These are phyloP conservation scores for Friedmanniomyces simplex DNA, from an alignment of 495 filamentous ascomycete species.

Conservation along the genomic window DNA sequence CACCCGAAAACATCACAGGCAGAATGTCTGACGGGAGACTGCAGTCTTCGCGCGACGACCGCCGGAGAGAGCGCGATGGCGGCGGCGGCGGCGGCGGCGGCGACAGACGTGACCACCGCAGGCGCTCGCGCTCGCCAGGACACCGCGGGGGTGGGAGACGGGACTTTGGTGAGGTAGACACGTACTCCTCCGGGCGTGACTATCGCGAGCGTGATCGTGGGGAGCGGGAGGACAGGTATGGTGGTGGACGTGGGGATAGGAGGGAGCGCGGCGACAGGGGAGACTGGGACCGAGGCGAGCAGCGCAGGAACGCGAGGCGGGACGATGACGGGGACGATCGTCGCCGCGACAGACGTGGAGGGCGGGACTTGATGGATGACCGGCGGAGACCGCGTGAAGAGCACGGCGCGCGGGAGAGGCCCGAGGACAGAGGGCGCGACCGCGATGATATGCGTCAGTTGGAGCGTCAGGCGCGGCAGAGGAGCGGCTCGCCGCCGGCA, in stretches of 20 bases:
- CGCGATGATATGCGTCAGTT: conserved; percentile 41
- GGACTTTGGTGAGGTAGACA: conserved; percentile 58
- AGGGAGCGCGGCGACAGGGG: conserved; percentile 20
- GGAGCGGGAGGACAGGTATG: conserved; percentile 80
- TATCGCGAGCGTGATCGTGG: conserved; percentile 83
- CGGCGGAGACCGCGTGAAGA: conserved; percentile 33
- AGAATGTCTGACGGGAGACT: conserved; percentile 23
- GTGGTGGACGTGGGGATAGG: conserved; percentile 24
- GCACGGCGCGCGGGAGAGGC: conserved; percentile 1
- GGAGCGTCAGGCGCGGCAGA: conserved; percentile 50
- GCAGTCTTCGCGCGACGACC: conserved; percentile 22
- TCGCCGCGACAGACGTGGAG: conserved; percentile 40
- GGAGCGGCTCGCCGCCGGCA: conserved; percentile 61
- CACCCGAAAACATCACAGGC: neutral
- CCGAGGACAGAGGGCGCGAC: conserved; percentile 23
- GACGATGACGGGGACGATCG: conserved; percentile 48
- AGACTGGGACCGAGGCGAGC: conserved; percentile 32
- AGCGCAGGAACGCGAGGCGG: conserved; percentile 48
- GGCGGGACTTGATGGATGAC: conserved; percentile 25
- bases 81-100: neutral
- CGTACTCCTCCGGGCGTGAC: conserved; percentile 81
- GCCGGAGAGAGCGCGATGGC: conserved; percentile 19
- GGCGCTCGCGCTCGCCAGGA: conserved; percentile 18
- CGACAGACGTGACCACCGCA: conserved; percentile 3
- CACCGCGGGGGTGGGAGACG: neutral